A percentile compares a stretch with the other conserved stretches of the same genome.
Conservation (phyloP, 345 rosid genomes). For the Clausena lansium region DNA sequence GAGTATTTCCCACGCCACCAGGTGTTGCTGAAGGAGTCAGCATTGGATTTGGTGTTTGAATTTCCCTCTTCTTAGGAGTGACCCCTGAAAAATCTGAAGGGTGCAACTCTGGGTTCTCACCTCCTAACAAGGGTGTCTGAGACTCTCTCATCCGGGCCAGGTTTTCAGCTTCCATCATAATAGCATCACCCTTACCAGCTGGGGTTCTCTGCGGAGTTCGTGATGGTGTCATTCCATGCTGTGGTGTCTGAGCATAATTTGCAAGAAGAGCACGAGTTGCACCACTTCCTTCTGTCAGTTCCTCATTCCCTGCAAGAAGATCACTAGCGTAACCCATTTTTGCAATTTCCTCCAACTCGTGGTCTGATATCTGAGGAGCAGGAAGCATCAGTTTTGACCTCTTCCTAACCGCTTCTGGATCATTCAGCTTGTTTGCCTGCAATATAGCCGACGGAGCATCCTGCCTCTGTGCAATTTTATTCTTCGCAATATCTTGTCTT, state of each 20-base stretch:
- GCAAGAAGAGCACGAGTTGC: conserved; percentile 97
- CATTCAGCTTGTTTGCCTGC: conserved; percentile 97
- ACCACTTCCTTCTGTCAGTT: conserved; percentile 81
- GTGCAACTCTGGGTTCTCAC: conserved; percentile 97
- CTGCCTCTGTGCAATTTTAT: conserved; percentile 89
- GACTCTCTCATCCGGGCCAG: conserved; percentile 96
- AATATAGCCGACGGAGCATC: conserved; percentile 92
- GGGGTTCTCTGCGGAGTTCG: conserved; percentile 98
- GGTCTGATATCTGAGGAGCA: conserved; percentile 94
- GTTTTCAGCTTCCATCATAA: conserved; percentile 99
- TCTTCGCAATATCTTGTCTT: conserved; percentile 81
- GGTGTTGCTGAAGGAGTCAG: conserved; percentile 94
- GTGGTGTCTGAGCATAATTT: conserved; percentile 84
- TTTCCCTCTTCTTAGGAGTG: conserved; percentile 84
- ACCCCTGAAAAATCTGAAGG: conserved; percentile 99
- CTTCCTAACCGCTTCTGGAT: conserved; percentile 93
- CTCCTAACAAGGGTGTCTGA: conserved; percentile 94
- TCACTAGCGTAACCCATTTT: conserved; percentile 99
- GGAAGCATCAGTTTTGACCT: conserved; percentile 97
- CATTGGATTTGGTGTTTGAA: conserved; percentile 92
- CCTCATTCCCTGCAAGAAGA: conserved; percentile 78
- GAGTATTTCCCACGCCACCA: conserved; percentile 74
- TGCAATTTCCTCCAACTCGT: conserved; percentile 93
- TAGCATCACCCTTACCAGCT: conserved; percentile 93
- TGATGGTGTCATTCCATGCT: conserved; percentile 81